Conservation (phyloP, 805 yeast species). For the Schwanniomyces occidentalis region DNA sequence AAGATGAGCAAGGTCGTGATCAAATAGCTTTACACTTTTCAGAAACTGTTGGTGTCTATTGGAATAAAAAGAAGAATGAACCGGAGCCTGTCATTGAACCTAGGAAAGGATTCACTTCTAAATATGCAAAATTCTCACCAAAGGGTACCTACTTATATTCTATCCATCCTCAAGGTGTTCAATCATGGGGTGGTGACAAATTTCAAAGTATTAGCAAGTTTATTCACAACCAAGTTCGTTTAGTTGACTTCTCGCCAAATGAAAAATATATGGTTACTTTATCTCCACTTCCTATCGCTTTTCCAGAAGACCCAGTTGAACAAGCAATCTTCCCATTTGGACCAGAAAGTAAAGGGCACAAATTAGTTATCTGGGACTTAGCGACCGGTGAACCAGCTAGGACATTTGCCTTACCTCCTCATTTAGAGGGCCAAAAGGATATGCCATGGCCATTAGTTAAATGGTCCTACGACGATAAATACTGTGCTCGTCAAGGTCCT, state of each 20-base stretch:
- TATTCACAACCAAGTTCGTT: conserved; percentile 84
- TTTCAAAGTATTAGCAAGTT: conserved; percentile 75
- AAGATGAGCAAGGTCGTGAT: conserved; percentile 86
- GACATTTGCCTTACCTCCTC: conserved; percentile 87
- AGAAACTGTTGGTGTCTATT: conserved; percentile 79
- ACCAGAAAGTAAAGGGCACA: conserved; percentile 87
- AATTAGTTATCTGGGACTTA: conserved; percentile 91
- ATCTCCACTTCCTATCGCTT: conserved; percentile 77
- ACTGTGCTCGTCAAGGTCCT: conserved; percentile 93
- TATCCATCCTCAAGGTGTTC: conserved; percentile 91
- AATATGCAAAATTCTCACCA: conserved; percentile 88
- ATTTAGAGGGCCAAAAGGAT: conserved; percentile 63
- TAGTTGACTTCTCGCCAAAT: conserved; percentile 88
- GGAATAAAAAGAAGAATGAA: conserved; percentile 74
- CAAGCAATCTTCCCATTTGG: conserved; percentile 77
- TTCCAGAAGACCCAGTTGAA: conserved; percentile 63
- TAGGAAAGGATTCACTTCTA: conserved; percentile 82
- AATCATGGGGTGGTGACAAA: conserved; percentile 90
- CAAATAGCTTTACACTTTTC: conserved; percentile 80
- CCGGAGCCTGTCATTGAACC: conserved; percentile 80
- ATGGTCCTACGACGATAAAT: conserved; percentile 92
- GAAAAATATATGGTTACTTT: conserved; percentile 89
- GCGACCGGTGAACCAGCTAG: conserved; percentile 79
- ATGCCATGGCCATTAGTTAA: conserved; percentile 95
- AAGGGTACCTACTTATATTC: conserved; percentile 87